Percentiles rank a stretch among this genome's conserved stretches.
Conservation (phyloP, 371 early-diverging fungal genomes). For the Circinella minor region DNA sequence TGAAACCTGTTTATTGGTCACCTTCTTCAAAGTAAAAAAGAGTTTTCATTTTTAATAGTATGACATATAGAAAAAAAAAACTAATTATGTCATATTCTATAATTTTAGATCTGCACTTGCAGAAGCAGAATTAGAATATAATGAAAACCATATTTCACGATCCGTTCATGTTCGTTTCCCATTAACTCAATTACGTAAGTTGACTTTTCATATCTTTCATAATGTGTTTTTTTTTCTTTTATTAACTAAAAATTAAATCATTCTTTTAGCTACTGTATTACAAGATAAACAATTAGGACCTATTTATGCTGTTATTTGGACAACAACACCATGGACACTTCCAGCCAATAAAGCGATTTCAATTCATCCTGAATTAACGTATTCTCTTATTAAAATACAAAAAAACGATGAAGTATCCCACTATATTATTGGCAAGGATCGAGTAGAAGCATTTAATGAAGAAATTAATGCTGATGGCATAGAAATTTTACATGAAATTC, state of each 20-base stretch:
- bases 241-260: too few relatives aligned
- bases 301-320: constrained; percentile 83
- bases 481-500: constrained; percentile 29
- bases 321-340: constrained; percentile 97
- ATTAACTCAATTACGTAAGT: constrained; percentile 44
- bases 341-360: constrained; percentile 89
- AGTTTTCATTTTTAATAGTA: neutral
- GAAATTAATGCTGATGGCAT: constrained; percentile 21
- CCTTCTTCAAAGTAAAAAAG: constrained; percentile 70
- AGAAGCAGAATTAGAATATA: constrained; percentile 92
- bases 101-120: constrained; percentile 80
- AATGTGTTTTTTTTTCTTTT: too few relatives aligned
- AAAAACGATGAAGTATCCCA: constrained; percentile 16
- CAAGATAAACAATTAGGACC: constrained; percentile 23
- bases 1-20: constrained; percentile 93
- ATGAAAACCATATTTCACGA: constrained; percentile 79
- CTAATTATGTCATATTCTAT: neutral
- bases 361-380: constrained; percentile 77
- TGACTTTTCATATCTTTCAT: neutral
- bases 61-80: neutral
- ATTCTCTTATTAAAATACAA: constrained; percentile 58
- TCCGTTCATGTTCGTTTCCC: constrained; percentile 78
- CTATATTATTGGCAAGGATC: constrained; percentile 59
- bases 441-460: constrained; percentile 37
- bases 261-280: constrained; percentile 15